Base-by-base conservation (phyloP, 345 rosid genomes). In the Dipteronia dyeriana region DNA sequence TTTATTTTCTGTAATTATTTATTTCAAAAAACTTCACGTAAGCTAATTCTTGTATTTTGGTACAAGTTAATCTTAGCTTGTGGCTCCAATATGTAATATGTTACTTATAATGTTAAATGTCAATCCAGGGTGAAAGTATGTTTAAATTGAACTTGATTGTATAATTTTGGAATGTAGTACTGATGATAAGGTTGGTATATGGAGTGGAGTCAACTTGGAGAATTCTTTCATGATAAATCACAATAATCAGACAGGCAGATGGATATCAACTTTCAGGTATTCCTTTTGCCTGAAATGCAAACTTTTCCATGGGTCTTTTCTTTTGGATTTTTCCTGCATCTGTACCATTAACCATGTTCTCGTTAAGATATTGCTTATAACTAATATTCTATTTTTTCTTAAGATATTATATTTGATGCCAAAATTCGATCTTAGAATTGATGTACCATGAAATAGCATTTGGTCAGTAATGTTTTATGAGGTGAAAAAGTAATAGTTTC, bases 211-310 rank as follows among this genome's bases (percentile, higher is more conserved):
- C 54, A 87, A 89, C 76, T 92, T 82, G 70, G 90, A 83, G 75
- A 83, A 86, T 60, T 29, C 76, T 59, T 70, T 80, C 63, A 82
- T 78, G 87, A 78, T 91, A 79, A 68, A 63, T 79, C 98, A 95
- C 75, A 23, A 82, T 29, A 95, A 93, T 83, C 77, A 38, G 60
- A 91, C 97, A 2, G 90, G 88, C 78, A 82, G 92, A 62, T 91
- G 92, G 95, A 79, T 92, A 69, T 87, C 96, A 65, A 53, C 78
- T 74, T 92, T 95, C 87, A 95, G 90, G 93, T 90, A 84, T 49
- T 82, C 60, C 10, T 81, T 62, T 34, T 38, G 53, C 34, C 60
- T 29, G 51, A 22, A 53, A 66, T 59, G 70, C 16, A 41, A 39
- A 39, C 43, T 8, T 5, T 39, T 39, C 43, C 8, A 41, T 41